phyloP scores from a whole-genome alignment of 2,329 filamentous ascomycete genomes.

The Aphanocladium album region DNA sequence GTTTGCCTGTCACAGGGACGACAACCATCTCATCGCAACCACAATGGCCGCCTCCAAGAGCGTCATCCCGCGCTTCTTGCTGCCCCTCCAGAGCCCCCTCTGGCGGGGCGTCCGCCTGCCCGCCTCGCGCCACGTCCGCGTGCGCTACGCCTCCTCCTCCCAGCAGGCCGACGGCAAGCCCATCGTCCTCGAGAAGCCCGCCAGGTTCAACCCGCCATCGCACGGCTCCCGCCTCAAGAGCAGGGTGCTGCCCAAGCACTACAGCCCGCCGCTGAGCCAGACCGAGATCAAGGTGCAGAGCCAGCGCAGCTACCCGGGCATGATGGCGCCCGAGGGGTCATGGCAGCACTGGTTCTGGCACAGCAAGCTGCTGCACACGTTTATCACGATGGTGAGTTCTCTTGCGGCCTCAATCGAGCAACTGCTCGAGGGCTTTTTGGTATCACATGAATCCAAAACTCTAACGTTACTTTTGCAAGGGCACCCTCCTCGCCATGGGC shows the following conservation, averaged over 20 bases:
- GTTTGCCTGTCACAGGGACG: background rate
- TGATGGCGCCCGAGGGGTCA: slow-evolving; percentile 79
- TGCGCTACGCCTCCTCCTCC: slow-evolving; percentile 24
- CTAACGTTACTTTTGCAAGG: too few species aligned
- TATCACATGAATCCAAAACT: too few species aligned
- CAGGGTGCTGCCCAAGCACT: slow-evolving; percentile 53
- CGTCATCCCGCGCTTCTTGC: slow-evolving; percentile 62
- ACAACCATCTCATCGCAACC: slow-evolving; percentile 5
- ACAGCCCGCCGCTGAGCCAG: slow-evolving; percentile 65
- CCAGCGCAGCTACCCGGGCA: slow-evolving; percentile 73
- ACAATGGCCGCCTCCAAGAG: slow-evolving; percentile 44
- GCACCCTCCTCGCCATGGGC: slow-evolving; percentile 65
- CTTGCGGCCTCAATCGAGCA: too few species aligned
- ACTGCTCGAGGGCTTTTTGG: too few species aligned
- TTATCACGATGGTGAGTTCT: slow-evolving; percentile 70
- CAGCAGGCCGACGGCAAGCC: slow-evolving; percentile 35
- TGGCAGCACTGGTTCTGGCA: slow-evolving; percentile 83
- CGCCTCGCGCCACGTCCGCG: slow-evolving; percentile 29
- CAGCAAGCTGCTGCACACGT: slow-evolving; percentile 69
- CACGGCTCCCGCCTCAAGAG: slow-evolving; percentile 67
- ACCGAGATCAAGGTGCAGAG: slow-evolving; percentile 63
- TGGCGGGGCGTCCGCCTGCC: slow-evolving; percentile 43
- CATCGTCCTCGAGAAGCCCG: slow-evolving; percentile 76
- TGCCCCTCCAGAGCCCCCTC: slow-evolving; percentile 55
- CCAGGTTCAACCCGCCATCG: slow-evolving; percentile 87